A percentile compares a stretch with the other conserved stretches of the same genome.
phyloP scores from a whole-genome alignment of 139 green algal species.

The Auxenochlorella protothecoides region DNA sequence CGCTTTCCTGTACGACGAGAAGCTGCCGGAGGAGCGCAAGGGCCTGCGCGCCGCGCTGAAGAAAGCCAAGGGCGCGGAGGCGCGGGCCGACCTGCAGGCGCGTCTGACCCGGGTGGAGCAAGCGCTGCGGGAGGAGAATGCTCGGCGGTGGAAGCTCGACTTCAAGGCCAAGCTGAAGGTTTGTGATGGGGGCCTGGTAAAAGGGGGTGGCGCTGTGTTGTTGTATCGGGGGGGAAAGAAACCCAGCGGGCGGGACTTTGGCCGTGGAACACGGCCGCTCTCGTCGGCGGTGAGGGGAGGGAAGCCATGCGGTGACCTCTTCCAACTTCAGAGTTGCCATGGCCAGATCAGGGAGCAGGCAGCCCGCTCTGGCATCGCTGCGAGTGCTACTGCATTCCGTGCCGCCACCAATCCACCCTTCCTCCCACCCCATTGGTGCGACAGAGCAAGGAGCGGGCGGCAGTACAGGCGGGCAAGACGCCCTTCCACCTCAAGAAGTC shows the following conservation, averaged over 20 bases:
- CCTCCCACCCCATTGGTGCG: neutral
- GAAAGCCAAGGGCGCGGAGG: constrained; percentile 26
- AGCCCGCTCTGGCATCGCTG: too few relatives aligned
- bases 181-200: neutral
- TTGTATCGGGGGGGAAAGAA: too few relatives aligned
- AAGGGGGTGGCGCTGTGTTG: too few relatives aligned
- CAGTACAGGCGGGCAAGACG: constrained; percentile 50
- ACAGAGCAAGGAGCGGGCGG: constrained; percentile 43
- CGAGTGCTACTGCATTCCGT: too few relatives aligned
- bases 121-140: constrained; percentile 37
- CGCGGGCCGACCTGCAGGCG: constrained; percentile 35
- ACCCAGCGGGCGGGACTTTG: too few relatives aligned
- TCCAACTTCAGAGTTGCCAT: too few relatives aligned
- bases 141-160: constrained; percentile 16
- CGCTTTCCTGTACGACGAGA: constrained; percentile 76
- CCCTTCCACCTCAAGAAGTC: constrained; percentile 65
- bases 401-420: too few relatives aligned
- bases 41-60: constrained; percentile 45
- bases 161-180: constrained; percentile 46
- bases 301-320: too few relatives aligned
- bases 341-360: too few relatives aligned
- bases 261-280: too few relatives aligned
- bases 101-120: constrained; percentile 39
- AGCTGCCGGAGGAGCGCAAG: constrained; percentile 55
- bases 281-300: too few relatives aligned